Base-by-base conservation (phyloP, 2,329 filamentous ascomycete genomes). In the Emericellopsis atlantica region DNA sequence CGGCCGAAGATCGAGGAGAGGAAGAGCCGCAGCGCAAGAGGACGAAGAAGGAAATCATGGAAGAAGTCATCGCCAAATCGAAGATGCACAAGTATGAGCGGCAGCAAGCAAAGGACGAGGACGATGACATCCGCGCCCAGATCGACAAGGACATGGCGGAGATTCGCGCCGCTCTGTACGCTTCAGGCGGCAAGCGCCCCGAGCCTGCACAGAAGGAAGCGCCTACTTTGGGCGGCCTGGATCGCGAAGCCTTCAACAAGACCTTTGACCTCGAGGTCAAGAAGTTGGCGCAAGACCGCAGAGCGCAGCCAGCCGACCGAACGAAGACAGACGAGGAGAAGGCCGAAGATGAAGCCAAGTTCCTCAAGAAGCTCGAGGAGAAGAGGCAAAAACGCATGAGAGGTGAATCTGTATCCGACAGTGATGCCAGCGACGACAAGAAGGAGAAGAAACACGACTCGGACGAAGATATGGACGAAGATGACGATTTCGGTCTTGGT, bases 41-140 rank as follows among this genome's bases (percentile, higher is more conserved):
- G 67, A 81, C 81, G 4, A 96, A 95, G 64, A 84, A 92, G 41
- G 92, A 98, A 60, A 85, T 98, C 39, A 95, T 96, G 86, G 84
- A 95, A 54, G 93, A 98, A 60, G 74, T 98, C 45, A 95, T 98
- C 49, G 86, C 89, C 45, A 98, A 98, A 62, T 96, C 90, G 1
- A 98, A 98, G 57, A 71, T 85, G 46, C 76, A 95, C 72, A 96
- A 95, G 63, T 89, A 90, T 55, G 89, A 96, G 63, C 79, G 92
- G 33, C 92, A 98, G 61, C 81, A 86, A 45, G 78, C 79, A 23
- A 95, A 95, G 55, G 92, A 96, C 45, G 87, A 92, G 39, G 92
- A 98, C 50, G 87, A 93, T 39, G 90, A 95, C 48, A 61, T 95
- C 41, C 75, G 88, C 44, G 80, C 81, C 44, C 79, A 89, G 57